Evolutionary conservation across 1,284 basidiomycete genomes (phyloP), one percentile per base, ranked within the genome.

Genomic region (Apiotrichum porosum): DNA sequence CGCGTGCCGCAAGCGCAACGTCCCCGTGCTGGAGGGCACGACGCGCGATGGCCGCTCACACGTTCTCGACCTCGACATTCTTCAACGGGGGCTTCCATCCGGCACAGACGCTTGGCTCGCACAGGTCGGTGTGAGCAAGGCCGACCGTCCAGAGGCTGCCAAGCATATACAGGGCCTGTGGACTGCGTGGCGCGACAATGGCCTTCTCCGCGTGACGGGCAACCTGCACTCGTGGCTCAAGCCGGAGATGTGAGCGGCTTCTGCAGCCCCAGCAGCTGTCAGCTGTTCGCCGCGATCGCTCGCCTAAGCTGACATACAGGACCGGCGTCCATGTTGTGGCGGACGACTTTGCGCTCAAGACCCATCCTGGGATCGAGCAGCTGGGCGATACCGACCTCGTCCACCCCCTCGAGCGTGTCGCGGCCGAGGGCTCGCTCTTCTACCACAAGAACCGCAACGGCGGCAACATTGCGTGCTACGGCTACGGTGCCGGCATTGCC

Each of bases 401-500:
- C 13, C 51, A 52, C 46, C 46, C 51, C 8, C 51, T 52, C 30
- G 51, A 52, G 43, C 22, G 23, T 12, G 31, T 35, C 22, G 51
- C 51, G 2, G 46, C 43, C 18, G 46, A 40, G 10, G 51, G 51
- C 30, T 15, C 19, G 17, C 42, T 52, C 18, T 52, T 52, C 51
- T 52, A 52, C 51, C 51, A 52, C 42, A 52, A 52, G 46, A 42
- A 22, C 35, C 26, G 26, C 26, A 12, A 6, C 26, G 51, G 46
- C 24, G 51, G 51, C 23, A 52, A 52, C 46, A 52, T 52, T 26
- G 51, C 37, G 22, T 52, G 51, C 35, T 52, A 48, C 21, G 51
- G 51, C 4, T 52, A 52, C 38, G 51, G 51, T 2, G 58, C 58
- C 1, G 58, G 58, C 9, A 49, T 56, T 8, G 58, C 55, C 21